Conservation (phyloP, 805 yeast genomes). For the Kuraishia capsulata region DNA sequence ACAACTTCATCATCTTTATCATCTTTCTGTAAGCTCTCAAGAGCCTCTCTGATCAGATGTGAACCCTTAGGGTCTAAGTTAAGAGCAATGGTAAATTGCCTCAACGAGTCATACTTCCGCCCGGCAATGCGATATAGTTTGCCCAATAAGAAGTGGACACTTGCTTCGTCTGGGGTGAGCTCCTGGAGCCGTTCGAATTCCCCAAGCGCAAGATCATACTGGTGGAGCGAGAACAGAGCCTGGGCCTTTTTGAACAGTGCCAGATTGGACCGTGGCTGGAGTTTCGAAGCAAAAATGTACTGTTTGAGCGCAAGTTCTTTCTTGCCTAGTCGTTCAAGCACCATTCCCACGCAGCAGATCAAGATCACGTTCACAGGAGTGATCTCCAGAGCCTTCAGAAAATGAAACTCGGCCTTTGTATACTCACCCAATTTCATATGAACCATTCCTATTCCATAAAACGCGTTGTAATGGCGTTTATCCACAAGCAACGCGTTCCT, state of each 20-base stretch:
- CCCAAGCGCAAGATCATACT: constrained; percentile 61
- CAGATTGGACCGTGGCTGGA: constrained; percentile 80
- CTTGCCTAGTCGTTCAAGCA: constrained; percentile 66
- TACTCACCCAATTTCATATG: constrained; percentile 79
- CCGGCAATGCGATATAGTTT: constrained; percentile 73
- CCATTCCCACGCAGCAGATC: constrained; percentile 91
- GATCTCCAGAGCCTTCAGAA: constrained; percentile 77
- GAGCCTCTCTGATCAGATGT: constrained; percentile 75
- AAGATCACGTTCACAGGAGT: constrained; percentile 87
- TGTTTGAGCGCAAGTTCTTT: constrained; percentile 67
- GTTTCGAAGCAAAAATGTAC: constrained; percentile 71
- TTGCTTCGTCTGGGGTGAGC: constrained; percentile 90
- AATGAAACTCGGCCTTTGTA: constrained; percentile 76
- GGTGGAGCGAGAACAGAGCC: constrained; percentile 59
- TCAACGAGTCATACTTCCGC: constrained; percentile 68
- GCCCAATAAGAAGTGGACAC: constrained; percentile 84
- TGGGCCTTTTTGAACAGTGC: constrained; percentile 89
- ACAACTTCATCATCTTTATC: constrained; percentile 3
- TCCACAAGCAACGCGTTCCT: constrained; percentile 70
- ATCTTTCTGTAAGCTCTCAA: constrained; percentile 37
- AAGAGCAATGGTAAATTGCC: constrained; percentile 80
- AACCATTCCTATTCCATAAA: constrained; percentile 95
- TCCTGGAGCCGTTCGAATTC: constrained; percentile 66
- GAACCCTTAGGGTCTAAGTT: constrained; percentile 90
- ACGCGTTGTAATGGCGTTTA: constrained; percentile 83